Evolutionary conservation across 1,284 basidiomycete genomes (phyloP).

Genomic region (Tranzscheliella williamsii): DNA sequence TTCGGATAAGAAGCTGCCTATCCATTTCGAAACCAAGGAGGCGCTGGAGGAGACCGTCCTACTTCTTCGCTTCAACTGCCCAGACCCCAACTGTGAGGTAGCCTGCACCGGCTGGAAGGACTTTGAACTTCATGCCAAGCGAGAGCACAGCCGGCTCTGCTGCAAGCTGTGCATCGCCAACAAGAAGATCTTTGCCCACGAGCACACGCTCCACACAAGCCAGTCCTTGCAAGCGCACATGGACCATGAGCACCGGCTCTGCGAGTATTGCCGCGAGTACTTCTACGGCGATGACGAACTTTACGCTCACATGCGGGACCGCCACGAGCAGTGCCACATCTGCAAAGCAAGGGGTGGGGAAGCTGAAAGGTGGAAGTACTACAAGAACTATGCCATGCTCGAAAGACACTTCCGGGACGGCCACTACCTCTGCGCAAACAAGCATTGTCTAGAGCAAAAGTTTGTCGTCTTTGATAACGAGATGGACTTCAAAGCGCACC

Average conservation of each 20-base stretch:
- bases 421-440: conserved; percentile 78
- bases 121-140: conserved; percentile 77
- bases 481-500: conserved; percentile 88
- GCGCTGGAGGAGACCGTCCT: conserved; percentile 95
- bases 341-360: conserved; percentile 65
- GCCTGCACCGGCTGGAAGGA: conserved; percentile 85
- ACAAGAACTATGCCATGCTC: conserved; percentile 53
- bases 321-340: conserved; percentile 94
- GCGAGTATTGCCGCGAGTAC: conserved; percentile 85
- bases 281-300: conserved; percentile 90
- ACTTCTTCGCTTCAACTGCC: conserved; percentile 71
- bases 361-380: conserved; percentile 54
- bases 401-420: conserved; percentile 62
- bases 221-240: conserved; percentile 75
- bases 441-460: conserved; percentile 79
- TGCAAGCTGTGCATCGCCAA: conserved; percentile 85
- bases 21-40: conserved; percentile 85
- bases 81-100: conserved; percentile 70
- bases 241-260: conserved; percentile 76
- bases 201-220: conserved; percentile 81
- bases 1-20: conserved; percentile 65
- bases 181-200: conserved; percentile 95
- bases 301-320: conserved; percentile 89
- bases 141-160: conserved; percentile 71
- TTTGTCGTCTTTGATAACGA: conserved; percentile 88